phyloP scores from a whole-genome alignment of 2,329 filamentous ascomycete genomes.

The Diaporthe sp. region DNA sequence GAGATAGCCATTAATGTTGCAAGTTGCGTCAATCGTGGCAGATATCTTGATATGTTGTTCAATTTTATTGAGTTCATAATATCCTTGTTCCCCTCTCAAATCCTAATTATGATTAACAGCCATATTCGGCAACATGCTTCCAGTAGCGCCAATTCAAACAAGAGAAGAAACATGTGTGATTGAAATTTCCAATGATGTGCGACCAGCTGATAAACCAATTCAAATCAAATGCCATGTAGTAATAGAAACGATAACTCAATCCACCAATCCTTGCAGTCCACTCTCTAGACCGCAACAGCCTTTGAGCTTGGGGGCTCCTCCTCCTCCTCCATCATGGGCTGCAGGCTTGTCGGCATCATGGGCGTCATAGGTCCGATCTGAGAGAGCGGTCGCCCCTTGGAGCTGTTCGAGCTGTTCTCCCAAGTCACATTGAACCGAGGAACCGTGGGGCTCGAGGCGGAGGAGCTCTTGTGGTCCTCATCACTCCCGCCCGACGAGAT shows the following conservation, averaged over 20 bases:
- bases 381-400: neutral
- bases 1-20: neutral
- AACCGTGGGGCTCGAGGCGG: neutral
- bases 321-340: slow-evolving; percentile 25
- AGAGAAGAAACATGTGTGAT: no score
- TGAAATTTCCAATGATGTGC: neutral
- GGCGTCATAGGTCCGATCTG: slow-evolving; percentile 11
- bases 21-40: neutral
- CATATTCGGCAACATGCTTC: neutral
- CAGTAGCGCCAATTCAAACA: neutral
- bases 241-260: neutral
- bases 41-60: neutral
- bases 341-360: neutral
- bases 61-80: neutral
- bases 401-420: neutral
- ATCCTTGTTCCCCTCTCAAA: fast-evolving
- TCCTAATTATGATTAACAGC: neutral
- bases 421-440: neutral
- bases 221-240: neutral
- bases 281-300: slow-evolving; percentile 1
- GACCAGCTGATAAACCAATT: neutral
- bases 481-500: slow-evolving; percentile 4
- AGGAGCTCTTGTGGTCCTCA: slow-evolving; percentile 1
- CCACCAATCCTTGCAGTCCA: neutral
- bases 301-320: neutral